phyloP scores from a whole-genome alignment of 1,139 yeast genomes.

The Waltiozyma sp. region DNA sequence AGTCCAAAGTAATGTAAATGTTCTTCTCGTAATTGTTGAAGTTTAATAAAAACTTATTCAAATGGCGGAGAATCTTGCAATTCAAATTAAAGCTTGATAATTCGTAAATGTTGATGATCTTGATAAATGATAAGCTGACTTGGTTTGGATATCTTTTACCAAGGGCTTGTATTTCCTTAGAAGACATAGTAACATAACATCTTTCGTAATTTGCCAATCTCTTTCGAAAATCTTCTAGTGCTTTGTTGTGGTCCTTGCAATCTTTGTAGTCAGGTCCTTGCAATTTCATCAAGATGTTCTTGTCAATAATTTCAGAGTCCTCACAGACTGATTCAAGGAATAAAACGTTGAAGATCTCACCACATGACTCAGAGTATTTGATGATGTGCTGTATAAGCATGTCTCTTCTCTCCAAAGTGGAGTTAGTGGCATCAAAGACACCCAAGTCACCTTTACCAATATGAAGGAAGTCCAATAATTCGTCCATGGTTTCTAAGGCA shows the following conservation, averaged over 20 bases:
- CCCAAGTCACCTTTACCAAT: conserved; percentile 77
- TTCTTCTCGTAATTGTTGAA: conserved; percentile 13
- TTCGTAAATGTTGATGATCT: conserved; percentile 85
- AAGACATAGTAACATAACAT: conserved; percentile 72
- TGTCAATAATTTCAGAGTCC: conserved; percentile 54
- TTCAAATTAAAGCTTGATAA: conserved; percentile 71
- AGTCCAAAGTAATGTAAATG: conserved; percentile 5
- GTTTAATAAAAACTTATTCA: conserved; percentile 12
- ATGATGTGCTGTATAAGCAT: conserved; percentile 34
- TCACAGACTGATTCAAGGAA: conserved; percentile 74
- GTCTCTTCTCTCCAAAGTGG: conserved; percentile 59
- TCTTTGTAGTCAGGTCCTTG: conserved; percentile 77
- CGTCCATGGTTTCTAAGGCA: conserved; percentile 81
- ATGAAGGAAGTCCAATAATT: conserved; percentile 57
- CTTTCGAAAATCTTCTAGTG: conserved; percentile 62
- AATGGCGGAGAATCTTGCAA: conserved; percentile 41
- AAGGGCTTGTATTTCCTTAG: conserved; percentile 33
- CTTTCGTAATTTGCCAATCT: conserved; percentile 67
- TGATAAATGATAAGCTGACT: conserved; percentile 15
- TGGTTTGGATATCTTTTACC: conserved; percentile 25
- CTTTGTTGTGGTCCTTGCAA: conserved; percentile 54
- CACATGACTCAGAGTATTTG: conserved; percentile 27
- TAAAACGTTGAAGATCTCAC: conserved; percentile 55
- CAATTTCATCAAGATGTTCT: conserved; percentile 63
- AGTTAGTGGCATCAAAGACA: conserved; percentile 79